Evolutionary conservation across 1,284 basidiomycete species (phyloP).

Genomic region (Tylopilus sp.): DNA sequence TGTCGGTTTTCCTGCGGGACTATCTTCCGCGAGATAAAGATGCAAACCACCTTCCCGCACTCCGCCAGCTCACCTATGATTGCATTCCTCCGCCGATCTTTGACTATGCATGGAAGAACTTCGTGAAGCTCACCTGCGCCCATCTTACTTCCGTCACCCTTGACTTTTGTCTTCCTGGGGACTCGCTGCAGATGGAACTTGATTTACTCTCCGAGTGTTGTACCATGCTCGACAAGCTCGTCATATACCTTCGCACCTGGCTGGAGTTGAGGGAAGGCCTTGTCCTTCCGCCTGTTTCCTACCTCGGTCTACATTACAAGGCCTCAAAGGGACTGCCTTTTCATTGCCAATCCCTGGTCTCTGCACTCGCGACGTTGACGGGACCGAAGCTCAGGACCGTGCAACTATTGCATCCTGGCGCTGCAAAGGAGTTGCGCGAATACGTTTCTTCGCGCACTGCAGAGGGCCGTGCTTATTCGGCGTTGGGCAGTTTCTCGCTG

Average conservation of each 20-base stretch:
- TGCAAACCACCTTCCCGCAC: constrained; percentile 40
- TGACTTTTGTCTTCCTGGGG: constrained; percentile 39
- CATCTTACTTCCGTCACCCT: constrained; percentile 41
- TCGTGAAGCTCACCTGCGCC: constrained; percentile 37
- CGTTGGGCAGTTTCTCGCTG: constrained; percentile 29
- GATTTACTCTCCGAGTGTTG: constrained; percentile 40
- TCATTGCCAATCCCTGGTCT: constrained; percentile 29
- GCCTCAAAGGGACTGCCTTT: constrained; percentile 13
- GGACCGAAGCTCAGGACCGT: constrained; percentile 34
- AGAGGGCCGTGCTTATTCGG: constrained; percentile 19
- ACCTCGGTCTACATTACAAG: constrained; percentile 37
- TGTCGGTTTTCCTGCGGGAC: constrained; percentile 43
- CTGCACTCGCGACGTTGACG: constrained; percentile 36
- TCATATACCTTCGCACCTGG: constrained; percentile 39
- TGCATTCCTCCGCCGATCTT: constrained; percentile 45
- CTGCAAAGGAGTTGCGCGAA: constrained; percentile 24
- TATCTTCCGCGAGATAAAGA: constrained; percentile 43
- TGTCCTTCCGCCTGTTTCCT: constrained; percentile 35
- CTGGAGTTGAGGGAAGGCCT: constrained; percentile 30
- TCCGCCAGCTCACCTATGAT: constrained; percentile 45
- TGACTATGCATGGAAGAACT: constrained; percentile 39
- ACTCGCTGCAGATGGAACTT: constrained; percentile 38
- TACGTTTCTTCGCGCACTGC: constrained; percentile 7
- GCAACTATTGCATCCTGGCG: constrained; percentile 29
- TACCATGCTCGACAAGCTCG: constrained; percentile 33